A percentile compares a stretch with the other conserved stretches of the same genome.
These are phyloP conservation scores for Candida loeiensis DNA, from an alignment of 805 yeast genomes.

Conservation along the genomic window DNA sequence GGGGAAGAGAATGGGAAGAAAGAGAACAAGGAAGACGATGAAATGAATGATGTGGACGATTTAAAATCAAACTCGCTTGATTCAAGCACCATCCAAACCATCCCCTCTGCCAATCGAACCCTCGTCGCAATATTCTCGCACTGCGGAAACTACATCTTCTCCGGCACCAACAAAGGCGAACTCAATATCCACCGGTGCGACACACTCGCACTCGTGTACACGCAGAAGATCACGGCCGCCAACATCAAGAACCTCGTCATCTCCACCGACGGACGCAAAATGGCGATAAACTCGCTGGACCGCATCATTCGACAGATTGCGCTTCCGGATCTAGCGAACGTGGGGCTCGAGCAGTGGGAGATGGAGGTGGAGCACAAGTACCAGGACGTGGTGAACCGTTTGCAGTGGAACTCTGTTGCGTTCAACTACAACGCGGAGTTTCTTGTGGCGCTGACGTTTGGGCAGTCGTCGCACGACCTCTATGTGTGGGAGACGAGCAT, in stretches of 20 bases:
- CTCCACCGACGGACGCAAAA: constrained; percentile 54
- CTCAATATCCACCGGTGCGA: constrained; percentile 46
- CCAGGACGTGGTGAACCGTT: constrained; percentile 83
- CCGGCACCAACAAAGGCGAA: constrained; percentile 83
- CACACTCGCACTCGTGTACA: constrained; percentile 35
- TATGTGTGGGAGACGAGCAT: constrained; percentile 89
- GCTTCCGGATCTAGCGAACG: constrained; percentile 42
- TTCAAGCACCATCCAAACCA: background rate
- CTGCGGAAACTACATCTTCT: constrained; percentile 52
- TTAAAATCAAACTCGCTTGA: too few species aligned
- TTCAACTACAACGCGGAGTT: constrained; percentile 77
- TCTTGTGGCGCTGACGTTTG: constrained; percentile 83
- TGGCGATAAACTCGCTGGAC: constrained; percentile 77
- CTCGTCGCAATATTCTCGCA: constrained; percentile 50
- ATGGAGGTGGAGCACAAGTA: constrained; percentile 75
- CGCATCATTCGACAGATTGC: constrained; percentile 64
- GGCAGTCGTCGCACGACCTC: constrained; percentile 78
- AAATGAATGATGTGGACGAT: background rate
- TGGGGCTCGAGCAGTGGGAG: constrained; percentile 33
- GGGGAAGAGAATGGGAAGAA: background rate
- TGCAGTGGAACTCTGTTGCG: constrained; percentile 83
- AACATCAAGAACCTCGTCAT: constrained; percentile 67
- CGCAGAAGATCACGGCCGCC: constrained; percentile 59
- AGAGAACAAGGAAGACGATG: background rate
- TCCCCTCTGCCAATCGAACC: constrained; percentile 28